Percentiles rank a stretch among this genome's conserved stretches.
These are phyloP conservation scores for Leavenworthia alabamica DNA, from an alignment of 345 rosid species.

Conservation along the genomic window DNA sequence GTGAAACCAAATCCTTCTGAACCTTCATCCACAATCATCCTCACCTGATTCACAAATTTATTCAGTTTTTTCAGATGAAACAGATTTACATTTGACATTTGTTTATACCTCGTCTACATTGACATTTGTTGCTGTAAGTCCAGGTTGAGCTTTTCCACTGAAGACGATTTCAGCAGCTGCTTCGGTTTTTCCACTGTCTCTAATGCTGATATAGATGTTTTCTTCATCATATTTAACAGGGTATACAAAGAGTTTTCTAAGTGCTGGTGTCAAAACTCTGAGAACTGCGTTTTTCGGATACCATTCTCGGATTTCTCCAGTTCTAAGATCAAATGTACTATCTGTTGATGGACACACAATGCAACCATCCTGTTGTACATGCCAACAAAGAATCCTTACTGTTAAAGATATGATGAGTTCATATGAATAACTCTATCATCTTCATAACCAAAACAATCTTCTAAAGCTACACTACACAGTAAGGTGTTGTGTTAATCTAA, in stretches of 20 bases:
- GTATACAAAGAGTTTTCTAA: constrained; percentile 58
- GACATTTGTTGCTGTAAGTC: constrained; percentile 72
- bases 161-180: constrained; percentile 86
- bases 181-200: constrained; percentile 39
- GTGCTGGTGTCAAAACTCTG: constrained; percentile 74
- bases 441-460: neutral
- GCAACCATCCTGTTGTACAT: constrained; percentile 65
- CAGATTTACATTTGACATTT: neutral
- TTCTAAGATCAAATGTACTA: constrained; percentile 72
- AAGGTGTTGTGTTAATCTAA: neutral
- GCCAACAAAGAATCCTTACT: neutral
- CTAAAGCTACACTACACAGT: constrained; percentile 1
- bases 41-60: constrained; percentile 48
- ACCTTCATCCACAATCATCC: constrained; percentile 79
- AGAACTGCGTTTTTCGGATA: constrained; percentile 90
- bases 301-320: constrained; percentile 79
- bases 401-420: too few species aligned
- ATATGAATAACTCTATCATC: too few species aligned
- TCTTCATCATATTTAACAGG: constrained; percentile 72
- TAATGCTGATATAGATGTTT: constrained; percentile 63
- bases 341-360: constrained; percentile 90
- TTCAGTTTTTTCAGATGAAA: neutral
- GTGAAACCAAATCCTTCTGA: constrained; percentile 73
- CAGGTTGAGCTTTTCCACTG: constrained; percentile 92
- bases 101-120: constrained; percentile 80